Base-by-base conservation (phyloP, 2,329 filamentous ascomycete genomes). In the Cladophialophora exuberans region DNA sequence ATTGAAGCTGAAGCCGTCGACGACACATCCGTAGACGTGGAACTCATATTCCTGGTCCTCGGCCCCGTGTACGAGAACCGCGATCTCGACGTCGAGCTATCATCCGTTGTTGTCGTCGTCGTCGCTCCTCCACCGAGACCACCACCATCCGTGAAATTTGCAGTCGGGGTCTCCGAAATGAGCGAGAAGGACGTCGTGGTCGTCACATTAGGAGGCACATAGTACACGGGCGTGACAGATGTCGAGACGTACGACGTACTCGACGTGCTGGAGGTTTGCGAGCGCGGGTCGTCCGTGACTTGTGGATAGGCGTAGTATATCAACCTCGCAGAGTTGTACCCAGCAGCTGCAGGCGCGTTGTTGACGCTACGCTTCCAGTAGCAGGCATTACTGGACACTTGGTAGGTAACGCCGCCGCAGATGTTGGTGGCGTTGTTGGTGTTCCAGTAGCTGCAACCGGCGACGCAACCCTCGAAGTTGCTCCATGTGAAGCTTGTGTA, bases 251-350 rank as follows among this genome's bases (percentile, higher is more conserved):
- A 63, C 1, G 49, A 31, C 3, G 54, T 53, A 4, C 36, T 59
- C 25, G 22, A 47, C 4, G 44, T 59, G 26, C 31, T 52, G 13
- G 54, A 36, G 6, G 54, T 53, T 17, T 49, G 45, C 28, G 31
- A 23, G 10, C 41, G 42, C 10, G 61, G 58, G 44, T 63, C 49
- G 42, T 61, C 59, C 10, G 61, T 59, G 36, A 61, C 56, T 39
- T 57, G 49, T 10, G 60, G 60, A 41, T 62, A 62, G 13, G 58
- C 60, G 23, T 62, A 62, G 43, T 59, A 62, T 7, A 62, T 59
- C 38, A 62, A 42, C 7, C 60, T 26, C 31, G 59, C 55, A 23
- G 54, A 53, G 41, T 59, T 59, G 36, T 41, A 61, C 3, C 20
- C 47, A n/a, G 49, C n/a, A 5, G 49, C 26, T 4, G 20, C 22